Percentiles rank a stretch among this genome's conserved stretches.
These are phyloP conservation scores for Macrolepiota dolichaula DNA, from an alignment of 768 basidiomycete genomes.

Conservation along the genomic window DNA sequence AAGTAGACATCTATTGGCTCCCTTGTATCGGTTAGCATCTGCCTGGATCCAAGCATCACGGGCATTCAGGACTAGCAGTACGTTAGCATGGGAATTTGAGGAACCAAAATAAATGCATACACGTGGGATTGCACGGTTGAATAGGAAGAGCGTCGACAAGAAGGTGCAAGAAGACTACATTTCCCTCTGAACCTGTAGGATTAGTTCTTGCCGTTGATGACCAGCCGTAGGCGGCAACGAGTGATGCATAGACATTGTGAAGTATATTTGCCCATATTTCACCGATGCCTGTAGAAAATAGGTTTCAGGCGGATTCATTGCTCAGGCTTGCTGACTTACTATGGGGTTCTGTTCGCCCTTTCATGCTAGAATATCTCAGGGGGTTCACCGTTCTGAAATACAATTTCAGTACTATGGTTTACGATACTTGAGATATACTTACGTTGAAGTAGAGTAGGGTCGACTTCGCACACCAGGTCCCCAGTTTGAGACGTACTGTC, in stretches of 20 bases:
- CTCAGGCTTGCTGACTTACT: not conserved
- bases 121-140: slow-evolving; percentile 45
- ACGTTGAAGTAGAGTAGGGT: slow-evolving; percentile 45
- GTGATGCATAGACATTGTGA: slow-evolving; percentile 37
- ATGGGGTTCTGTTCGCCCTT: slow-evolving; percentile 1
- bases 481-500: slow-evolving; percentile 44
- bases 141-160: slow-evolving; percentile 44
- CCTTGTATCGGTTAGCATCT: slow-evolving; percentile 21
- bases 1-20: slow-evolving; percentile 23
- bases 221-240: slow-evolving; percentile 30
- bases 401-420: too few relatives aligned
- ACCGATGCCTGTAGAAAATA: slow-evolving; percentile 33
- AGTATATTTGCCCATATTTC: slow-evolving; percentile 48
- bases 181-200: slow-evolving; percentile 35
- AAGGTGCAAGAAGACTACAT: slow-evolving; percentile 44
- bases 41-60: slow-evolving; percentile 23
- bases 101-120: slow-evolving; percentile 19
- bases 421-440: slow-evolving; percentile 12
- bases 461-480: slow-evolving; percentile 44
- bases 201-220: slow-evolving; percentile 34
- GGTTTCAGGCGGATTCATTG: not conserved
- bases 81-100: not conserved
- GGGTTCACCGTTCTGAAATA: slow-evolving; percentile 1
- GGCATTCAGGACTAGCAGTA: slow-evolving; percentile 14
- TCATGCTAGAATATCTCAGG: slow-evolving; percentile 7